phyloP scores from a whole-genome alignment of 2,329 filamentous ascomycete genomes.

The Trichothecium sympodiale region DNA sequence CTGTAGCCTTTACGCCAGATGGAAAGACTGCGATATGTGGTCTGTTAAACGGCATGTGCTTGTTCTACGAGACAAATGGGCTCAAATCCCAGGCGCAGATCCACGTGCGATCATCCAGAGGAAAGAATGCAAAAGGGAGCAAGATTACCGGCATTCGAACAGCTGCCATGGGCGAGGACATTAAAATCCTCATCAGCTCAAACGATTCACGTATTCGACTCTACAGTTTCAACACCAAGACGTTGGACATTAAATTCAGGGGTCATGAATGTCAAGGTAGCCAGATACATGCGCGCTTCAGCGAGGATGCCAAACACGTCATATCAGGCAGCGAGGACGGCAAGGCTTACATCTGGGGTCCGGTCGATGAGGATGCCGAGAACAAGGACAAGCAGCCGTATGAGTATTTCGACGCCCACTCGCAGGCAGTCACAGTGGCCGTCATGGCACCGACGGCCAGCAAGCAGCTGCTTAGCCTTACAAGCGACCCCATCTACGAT shows the following conservation, averaged over 20 bases:
- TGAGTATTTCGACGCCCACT: conserved; percentile 86
- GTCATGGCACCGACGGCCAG: conserved; percentile 73
- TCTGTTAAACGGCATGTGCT: conserved; percentile 71
- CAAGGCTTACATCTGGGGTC: conserved; percentile 81
- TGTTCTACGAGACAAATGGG: conserved; percentile 88
- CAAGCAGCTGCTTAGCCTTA: conserved; percentile 64
- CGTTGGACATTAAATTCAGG: conserved; percentile 78
- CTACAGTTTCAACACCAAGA: conserved; percentile 79
- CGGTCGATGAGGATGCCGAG: conserved; percentile 38
- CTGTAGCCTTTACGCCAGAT: conserved; percentile 87
- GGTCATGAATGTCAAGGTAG: conserved; percentile 84
- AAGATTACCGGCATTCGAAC: conserved; percentile 95
- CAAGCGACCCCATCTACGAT: conserved; percentile 89
- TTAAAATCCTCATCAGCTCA: conserved; percentile 81
- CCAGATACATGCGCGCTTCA: conserved; percentile 83
- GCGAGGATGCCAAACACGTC: conserved; percentile 75
- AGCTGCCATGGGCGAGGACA: conserved; percentile 43
- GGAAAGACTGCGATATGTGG: conserved; percentile 85
- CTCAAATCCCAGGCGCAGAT: conserved; percentile 76
- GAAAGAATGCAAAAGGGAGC: conserved; percentile 89
- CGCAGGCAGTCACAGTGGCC: conserved; percentile 80
- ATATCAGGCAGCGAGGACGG: conserved; percentile 90
- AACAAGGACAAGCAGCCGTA: conserved; percentile 70
- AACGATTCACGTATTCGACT: conserved; percentile 89
- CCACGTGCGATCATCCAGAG: conserved; percentile 83